A percentile compares a stretch with the other conserved stretches of the same genome.
phyloP scores from a whole-genome alignment of 768 basidiomycete genomes.

The Peribolospora baueri region DNA sequence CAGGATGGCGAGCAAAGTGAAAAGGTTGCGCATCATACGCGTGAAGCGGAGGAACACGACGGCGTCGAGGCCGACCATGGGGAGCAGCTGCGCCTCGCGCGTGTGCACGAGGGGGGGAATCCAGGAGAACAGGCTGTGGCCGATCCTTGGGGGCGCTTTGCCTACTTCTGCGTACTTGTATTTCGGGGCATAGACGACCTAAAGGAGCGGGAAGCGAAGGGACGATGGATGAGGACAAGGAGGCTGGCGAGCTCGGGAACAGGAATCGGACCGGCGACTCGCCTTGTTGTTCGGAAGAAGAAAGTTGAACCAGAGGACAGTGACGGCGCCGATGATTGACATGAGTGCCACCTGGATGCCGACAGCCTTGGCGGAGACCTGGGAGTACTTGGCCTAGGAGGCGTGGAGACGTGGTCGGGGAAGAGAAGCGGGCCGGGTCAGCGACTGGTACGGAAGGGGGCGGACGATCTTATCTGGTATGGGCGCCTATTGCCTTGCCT shows the following conservation, averaged over 20 bases:
- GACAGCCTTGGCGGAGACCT: neutral
- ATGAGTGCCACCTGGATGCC: conserved; percentile 11
- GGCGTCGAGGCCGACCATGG: conserved; percentile 70
- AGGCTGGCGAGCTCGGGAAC: neutral
- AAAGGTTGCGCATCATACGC: conserved; percentile 54
- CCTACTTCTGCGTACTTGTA: conserved; percentile 17
- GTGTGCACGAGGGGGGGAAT: neutral
- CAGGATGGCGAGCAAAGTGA: conserved; percentile 36
- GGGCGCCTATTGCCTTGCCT: too few relatives aligned
- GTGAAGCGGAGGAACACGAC: conserved; percentile 78
- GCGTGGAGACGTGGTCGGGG: too few relatives aligned
- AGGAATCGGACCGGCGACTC: neutral
- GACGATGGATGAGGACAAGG: neutral
- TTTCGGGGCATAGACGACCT: conserved; percentile 9
- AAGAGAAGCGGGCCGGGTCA: too few relatives aligned
- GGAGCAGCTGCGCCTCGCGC: neutral
- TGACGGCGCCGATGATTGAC: conserved; percentile 9
- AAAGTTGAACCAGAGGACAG: conserved; percentile 38
- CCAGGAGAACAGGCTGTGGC: conserved; percentile 69
- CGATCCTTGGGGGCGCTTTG: conserved; percentile 34
- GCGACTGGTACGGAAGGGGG: too few relatives aligned
- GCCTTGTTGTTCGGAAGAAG: conserved; percentile 68
- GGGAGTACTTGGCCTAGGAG: too few relatives aligned
- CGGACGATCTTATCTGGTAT: too few relatives aligned
- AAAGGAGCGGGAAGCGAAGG: neutral